Evolutionary conservation across 768 basidiomycete species (phyloP).

Genomic region (Suillus americanus): DNA sequence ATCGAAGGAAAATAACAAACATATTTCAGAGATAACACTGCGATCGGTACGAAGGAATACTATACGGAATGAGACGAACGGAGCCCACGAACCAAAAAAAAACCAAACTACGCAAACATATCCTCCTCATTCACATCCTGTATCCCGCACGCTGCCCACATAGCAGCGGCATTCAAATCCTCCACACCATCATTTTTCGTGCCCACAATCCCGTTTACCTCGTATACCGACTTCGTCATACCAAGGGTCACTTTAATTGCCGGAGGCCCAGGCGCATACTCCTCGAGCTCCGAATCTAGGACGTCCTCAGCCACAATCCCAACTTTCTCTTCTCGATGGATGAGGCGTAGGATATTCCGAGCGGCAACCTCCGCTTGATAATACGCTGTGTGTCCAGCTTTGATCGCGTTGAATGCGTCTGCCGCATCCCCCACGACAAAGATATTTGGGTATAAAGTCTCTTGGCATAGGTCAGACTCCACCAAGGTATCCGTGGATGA

Average conservation of each 20-base stretch:
- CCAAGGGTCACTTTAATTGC: slow-evolving; percentile 67
- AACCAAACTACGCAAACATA: slow-evolving; percentile 19
- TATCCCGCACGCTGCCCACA: slow-evolving; percentile 50
- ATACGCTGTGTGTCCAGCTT: slow-evolving; percentile 59
- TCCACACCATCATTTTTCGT: slow-evolving; percentile 42
- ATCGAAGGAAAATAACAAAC: too few species aligned
- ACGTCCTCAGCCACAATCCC: neutral
- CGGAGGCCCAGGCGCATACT: slow-evolving; percentile 45
- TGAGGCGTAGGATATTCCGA: slow-evolving; percentile 50
- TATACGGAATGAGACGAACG: neutral
- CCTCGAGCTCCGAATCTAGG: slow-evolving; percentile 31
- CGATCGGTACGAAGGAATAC: neutral
- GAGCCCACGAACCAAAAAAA: too few species aligned
- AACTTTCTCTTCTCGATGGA: slow-evolving; percentile 24
- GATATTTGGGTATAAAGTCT: slow-evolving; percentile 48
- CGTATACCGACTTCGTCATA: slow-evolving; percentile 47
- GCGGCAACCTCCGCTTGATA: slow-evolving; percentile 54
- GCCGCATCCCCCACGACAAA: slow-evolving; percentile 66
- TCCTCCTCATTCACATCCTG: slow-evolving; percentile 34
- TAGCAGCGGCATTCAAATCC: slow-evolving; percentile 46
- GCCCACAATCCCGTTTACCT: slow-evolving; percentile 45
- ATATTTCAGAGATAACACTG: too few species aligned
- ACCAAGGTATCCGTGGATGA: slow-evolving; percentile 16
- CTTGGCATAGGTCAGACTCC: neutral
- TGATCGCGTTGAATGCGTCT: slow-evolving; percentile 62